A percentile compares a stretch with the other conserved stretches of the same genome.
Conservation (phyloP, 257 asterid species). For the Nicotiana obtusifolia region DNA sequence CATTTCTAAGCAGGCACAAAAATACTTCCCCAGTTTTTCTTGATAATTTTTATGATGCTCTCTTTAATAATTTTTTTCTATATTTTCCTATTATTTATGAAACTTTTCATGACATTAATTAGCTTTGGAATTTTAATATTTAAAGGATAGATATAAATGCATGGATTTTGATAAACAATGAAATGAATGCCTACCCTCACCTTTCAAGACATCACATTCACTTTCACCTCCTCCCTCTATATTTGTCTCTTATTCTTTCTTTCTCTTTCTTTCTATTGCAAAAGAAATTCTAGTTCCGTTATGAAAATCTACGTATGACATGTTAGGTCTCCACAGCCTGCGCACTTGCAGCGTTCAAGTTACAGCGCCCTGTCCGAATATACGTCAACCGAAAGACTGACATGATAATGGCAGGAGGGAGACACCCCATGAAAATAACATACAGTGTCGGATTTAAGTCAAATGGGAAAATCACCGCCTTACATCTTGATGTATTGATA, state of each 20-base stretch:
- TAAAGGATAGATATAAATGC: no score
- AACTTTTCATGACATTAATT: no score
- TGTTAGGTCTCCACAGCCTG: constrained; percentile 65
- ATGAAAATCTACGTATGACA: background rate
- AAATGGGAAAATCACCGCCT: constrained; percentile 66
- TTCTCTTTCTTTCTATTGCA: background rate
- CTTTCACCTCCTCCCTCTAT: no score
- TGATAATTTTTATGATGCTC: background rate
- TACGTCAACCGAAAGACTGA: constrained; percentile 65
- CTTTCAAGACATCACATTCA: no score
- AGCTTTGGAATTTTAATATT: no score
- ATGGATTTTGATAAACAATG: no score
- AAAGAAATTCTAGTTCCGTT: background rate
- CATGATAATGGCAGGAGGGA: constrained; percentile 71
- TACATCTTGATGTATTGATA: constrained; percentile 55
- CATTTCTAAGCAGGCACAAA: background rate
- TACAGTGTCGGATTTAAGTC: constrained; percentile 65
- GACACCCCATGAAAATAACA: constrained; percentile 77
- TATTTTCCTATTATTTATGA: background rate
- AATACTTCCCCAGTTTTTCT: background rate
- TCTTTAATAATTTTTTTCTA: background rate
- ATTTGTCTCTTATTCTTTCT: background rate
- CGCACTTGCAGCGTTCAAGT: constrained; percentile 71
- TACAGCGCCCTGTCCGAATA: constrained; percentile 58
- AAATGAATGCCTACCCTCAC: no score